phyloP scores from a whole-genome alignment of 2,329 filamentous ascomycete species.

The Dichotomopilus funicola region DNA sequence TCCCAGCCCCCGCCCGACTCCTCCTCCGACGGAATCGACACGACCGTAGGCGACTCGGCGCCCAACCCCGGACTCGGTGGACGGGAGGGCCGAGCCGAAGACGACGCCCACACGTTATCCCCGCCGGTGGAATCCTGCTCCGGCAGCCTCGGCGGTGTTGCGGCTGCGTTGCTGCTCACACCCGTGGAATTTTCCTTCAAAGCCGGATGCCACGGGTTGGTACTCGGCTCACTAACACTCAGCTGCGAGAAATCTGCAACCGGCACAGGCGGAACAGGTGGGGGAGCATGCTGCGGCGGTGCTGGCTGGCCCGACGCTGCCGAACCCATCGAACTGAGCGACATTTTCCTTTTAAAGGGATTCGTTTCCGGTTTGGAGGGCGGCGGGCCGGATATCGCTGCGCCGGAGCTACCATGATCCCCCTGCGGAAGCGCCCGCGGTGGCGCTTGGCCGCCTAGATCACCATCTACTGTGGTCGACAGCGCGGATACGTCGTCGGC shows the following conservation, averaged over 20 bases:
- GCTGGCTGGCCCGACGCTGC: constrained; percentile 4
- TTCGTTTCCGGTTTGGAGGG: constrained; percentile 37
- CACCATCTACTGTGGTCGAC: not conserved
- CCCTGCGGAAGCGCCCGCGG: too few relatives aligned
- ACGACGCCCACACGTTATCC: constrained; percentile 31
- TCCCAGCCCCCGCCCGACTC: constrained; percentile 36
- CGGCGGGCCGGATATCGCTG: too few relatives aligned
- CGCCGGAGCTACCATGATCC: too few relatives aligned
- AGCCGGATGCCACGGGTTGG: constrained; percentile 41
- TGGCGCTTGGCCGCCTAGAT: too few relatives aligned
- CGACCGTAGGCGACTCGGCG: constrained; percentile 29
- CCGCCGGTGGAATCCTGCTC: constrained; percentile 27
- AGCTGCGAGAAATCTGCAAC: constrained; percentile 35
- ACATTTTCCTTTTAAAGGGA: constrained; percentile 46
- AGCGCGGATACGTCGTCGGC: constrained; percentile 16
- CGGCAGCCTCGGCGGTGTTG: constrained; percentile 20
- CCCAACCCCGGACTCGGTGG: constrained; percentile 27
- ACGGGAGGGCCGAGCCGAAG: constrained; percentile 25
- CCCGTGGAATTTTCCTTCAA: constrained; percentile 10
- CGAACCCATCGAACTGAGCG: constrained; percentile 3
- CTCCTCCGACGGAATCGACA: constrained; percentile 34
- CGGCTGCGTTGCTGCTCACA: constrained; percentile 24
- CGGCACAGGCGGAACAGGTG: constrained; percentile 12
- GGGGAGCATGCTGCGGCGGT: not conserved
- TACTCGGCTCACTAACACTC: constrained; percentile 36